Evolutionary conservation across 2,329 filamentous ascomycete species (phyloP), one percentile per base, ranked within the genome.

Genomic region (Didymosphaeria variabile): DNA sequence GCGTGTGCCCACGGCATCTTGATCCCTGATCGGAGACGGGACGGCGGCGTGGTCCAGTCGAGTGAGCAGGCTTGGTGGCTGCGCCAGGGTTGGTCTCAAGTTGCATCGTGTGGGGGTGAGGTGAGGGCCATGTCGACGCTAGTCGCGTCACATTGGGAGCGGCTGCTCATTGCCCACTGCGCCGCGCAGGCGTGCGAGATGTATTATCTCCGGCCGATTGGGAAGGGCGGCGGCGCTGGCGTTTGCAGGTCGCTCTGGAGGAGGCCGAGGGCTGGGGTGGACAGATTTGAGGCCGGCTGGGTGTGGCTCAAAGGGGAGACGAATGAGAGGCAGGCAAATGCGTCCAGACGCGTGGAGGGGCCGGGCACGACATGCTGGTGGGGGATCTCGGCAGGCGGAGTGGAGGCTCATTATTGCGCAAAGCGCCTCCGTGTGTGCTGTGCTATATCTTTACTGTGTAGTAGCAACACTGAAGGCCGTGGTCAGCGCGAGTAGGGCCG

Each of bases 101-200:
- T 70, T 53, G 60, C 59, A 52, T 62, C 62, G 69, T 73, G 74
- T 75, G 72, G 72, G 74, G 74, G 71, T 68, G 40, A 44, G n/a
- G 13, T 63, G 59, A 58, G 56, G 57, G 65, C 63, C 62, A 68
- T 61, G 67, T 64, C 70, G 64, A 67, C 63, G 70, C 69, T 67
- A 68, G 69, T 58, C 65, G 67, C 66, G 60, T 65, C 51, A 61
- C 56, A 74, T 72, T 74, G 72, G 71, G 49, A 58, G 60, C 34
- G 51, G 38, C 29, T 40, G 21, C 51, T 49, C 61, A 65, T 46
- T 44, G 42, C 36, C n/a, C 60, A 61, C 59, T 46, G 57, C 26
- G 44, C 32, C n/a, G n/a, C 42, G 42, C 21, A 36, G 50, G 54
- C 36, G 59, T 3, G 59, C 46, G 36, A 52, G 60, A 47, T 55